These are phyloP conservation scores for Mrakia gelida DNA, from an alignment of 768 basidiomycete species.

Conservation along the genomic window DNA sequence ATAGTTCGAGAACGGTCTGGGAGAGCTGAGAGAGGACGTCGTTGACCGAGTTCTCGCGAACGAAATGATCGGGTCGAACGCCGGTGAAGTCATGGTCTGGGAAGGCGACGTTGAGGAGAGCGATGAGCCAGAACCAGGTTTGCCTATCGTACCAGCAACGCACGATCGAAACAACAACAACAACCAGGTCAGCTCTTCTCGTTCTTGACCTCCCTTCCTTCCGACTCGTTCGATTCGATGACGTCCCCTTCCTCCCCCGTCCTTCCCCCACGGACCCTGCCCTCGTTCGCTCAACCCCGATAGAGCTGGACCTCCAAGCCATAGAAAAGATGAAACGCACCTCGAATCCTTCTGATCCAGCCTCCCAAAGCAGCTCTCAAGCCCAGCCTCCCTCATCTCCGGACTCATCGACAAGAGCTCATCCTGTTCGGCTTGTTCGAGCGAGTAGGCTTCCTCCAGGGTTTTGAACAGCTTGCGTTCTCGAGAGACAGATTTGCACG, in stretches of 20 bases:
- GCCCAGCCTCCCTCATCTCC: conserved; percentile 22
- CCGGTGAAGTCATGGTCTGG: conserved; percentile 97
- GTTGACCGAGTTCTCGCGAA: conserved; percentile 37
- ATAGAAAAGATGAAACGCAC: conserved; percentile 6
- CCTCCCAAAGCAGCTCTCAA: conserved; percentile 32
- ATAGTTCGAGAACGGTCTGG: conserved; percentile 30
- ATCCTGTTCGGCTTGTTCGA: conserved; percentile 56
- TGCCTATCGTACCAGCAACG: conserved; percentile 45
- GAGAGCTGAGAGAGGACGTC: conserved; percentile 26
- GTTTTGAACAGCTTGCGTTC: conserved; percentile 94
- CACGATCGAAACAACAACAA: background rate
- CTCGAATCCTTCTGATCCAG: conserved; percentile 31
- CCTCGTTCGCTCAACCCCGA: background rate
- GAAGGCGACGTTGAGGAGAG: conserved; percentile 93
- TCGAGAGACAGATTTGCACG: conserved; percentile 92
- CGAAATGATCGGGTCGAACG: conserved; percentile 84
- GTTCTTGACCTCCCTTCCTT: background rate
- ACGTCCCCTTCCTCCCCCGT: background rate
- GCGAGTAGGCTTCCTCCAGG: conserved; percentile 75
- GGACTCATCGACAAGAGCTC: conserved; percentile 31
- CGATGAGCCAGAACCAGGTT: conserved; percentile 94
- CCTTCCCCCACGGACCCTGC: background rate
- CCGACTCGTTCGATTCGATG: background rate
- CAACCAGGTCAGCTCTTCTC: background rate
- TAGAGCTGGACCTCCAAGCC: background rate